Conservation (phyloP, 768 basidiomycete species). For the Boletales sp. region DNA sequence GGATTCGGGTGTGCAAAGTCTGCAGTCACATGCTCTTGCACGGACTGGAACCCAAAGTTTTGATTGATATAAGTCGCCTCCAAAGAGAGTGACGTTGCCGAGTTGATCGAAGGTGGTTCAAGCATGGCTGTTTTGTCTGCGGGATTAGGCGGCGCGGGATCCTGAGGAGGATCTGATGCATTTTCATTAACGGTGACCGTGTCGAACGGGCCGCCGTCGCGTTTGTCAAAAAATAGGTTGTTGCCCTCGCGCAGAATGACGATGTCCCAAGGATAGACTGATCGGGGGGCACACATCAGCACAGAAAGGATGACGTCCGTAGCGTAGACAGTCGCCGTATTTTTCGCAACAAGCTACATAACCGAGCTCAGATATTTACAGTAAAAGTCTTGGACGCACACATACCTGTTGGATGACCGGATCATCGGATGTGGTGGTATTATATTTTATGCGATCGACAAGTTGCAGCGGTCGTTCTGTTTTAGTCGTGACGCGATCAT, state of each 20-base stretch:
- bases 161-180: slow-evolving; percentile 89
- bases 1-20: slow-evolving; percentile 89
- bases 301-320: slow-evolving; percentile 95
- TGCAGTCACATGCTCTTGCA: slow-evolving; percentile 66
- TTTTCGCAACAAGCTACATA: slow-evolving; percentile 72
- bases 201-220: slow-evolving; percentile 95
- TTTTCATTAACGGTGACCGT: slow-evolving; percentile 99
- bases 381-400: neutral
- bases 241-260: slow-evolving; percentile 92
- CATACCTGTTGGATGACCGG: slow-evolving; percentile 89
- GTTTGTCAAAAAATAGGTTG: slow-evolving; percentile 94
- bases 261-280: slow-evolving; percentile 98
- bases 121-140: slow-evolving; percentile 56
- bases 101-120: slow-evolving; percentile 85
- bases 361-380: slow-evolving; percentile 4
- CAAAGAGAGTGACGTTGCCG: slow-evolving; percentile 87
- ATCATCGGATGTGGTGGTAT: slow-evolving; percentile 96
- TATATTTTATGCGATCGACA: slow-evolving; percentile 94
- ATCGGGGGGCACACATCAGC: slow-evolving; percentile 93
- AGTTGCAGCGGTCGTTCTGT: slow-evolving; percentile 87
- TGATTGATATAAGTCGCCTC: slow-evolving; percentile 99
- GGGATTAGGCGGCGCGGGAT: slow-evolving; percentile 72
- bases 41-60: slow-evolving; percentile 96
- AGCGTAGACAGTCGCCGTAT: slow-evolving; percentile 83
- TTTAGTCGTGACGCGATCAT: slow-evolving; percentile 94